These are phyloP conservation scores for Aspergillus intermedius DNA, from an alignment of 2,329 filamentous ascomycete genomes.

Conservation along the genomic window DNA sequence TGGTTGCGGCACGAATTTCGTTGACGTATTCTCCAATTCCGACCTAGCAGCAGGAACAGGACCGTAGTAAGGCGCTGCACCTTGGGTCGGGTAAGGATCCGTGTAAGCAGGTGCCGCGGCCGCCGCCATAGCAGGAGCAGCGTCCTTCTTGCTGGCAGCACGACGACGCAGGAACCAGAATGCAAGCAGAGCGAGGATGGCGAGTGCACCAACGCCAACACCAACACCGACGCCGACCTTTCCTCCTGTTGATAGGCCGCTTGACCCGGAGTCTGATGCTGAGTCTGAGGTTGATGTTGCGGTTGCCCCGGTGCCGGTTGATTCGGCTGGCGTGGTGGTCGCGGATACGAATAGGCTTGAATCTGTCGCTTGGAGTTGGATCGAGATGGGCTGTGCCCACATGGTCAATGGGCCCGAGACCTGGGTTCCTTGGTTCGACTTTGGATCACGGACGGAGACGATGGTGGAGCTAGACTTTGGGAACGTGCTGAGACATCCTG, in stretches of 20 bases:
- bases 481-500: slow-evolving; percentile 12
- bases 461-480: slow-evolving; percentile 6
- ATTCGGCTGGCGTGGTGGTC: background rate
- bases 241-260: background rate
- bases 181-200: background rate
- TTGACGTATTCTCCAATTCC: too few species aligned
- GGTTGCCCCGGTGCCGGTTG: background rate
- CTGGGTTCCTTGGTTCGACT: slow-evolving; percentile 4
- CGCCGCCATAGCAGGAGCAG: background rate
- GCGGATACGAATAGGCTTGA: background rate
- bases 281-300: background rate
- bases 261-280: background rate
- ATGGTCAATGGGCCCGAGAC: slow-evolving; percentile 20
- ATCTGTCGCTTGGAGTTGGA: background rate
- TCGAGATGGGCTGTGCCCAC: slow-evolving; percentile 19
- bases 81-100: too few species aligned
- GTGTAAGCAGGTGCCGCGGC: too few species aligned
- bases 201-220: background rate
- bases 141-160: background rate
- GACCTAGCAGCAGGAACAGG: too few species aligned
- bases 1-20: too few species aligned
- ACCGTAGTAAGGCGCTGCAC: too few species aligned
- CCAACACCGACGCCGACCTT: background rate
- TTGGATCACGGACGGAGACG: slow-evolving; percentile 10
- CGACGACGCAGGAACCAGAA: background rate